phyloP scores from a whole-genome alignment of 2,329 filamentous ascomycete species.

The Dissoconium aciculare region DNA sequence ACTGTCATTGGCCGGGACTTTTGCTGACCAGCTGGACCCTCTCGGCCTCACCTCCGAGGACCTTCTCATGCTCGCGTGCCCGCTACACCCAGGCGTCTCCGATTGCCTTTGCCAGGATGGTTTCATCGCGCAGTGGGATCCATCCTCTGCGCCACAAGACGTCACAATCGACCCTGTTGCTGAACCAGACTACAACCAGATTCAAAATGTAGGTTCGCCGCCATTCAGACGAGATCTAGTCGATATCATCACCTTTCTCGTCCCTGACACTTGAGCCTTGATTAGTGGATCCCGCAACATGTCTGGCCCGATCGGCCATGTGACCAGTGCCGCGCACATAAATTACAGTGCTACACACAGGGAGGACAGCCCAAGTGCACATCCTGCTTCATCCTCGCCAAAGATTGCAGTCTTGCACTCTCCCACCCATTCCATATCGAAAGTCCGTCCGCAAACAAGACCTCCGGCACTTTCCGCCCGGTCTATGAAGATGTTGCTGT shows the following conservation, averaged over 20 bases:
- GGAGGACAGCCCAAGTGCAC: slow-evolving; percentile 29
- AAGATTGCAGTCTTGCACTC: slow-evolving; percentile 33
- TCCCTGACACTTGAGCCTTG: slow-evolving; percentile 1
- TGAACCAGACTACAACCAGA: slow-evolving; percentile 27
- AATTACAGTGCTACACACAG: slow-evolving; percentile 33
- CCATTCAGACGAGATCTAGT: too few relatives aligned
- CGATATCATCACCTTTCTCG: too few relatives aligned
- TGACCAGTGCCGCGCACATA: slow-evolving; percentile 33
- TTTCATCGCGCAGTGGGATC: slow-evolving; percentile 11
- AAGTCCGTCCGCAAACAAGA: slow-evolving; percentile 14
- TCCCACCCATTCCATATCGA: slow-evolving; percentile 17
- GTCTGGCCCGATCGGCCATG: slow-evolving; percentile 32
- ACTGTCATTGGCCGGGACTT: too few relatives aligned
- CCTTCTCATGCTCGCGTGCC: too few relatives aligned
- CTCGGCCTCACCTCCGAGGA: too few relatives aligned
- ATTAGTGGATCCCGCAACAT: slow-evolving; percentile 32
- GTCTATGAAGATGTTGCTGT: slow-evolving; percentile 29
- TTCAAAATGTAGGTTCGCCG: slow-evolving; percentile 20
- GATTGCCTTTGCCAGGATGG: slow-evolving; percentile 9
- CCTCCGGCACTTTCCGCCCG: slow-evolving; percentile 24
- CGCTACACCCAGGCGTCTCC: slow-evolving; percentile 9
- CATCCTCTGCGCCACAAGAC: slow-evolving; percentile 4
- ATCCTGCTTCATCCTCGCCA: slow-evolving; percentile 34
- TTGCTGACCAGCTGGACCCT: too few relatives aligned
- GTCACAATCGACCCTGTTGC: slow-evolving; percentile 6